Conservation (phyloP, 208 protist genomes). For the Trypanosoma grayi region DNA sequence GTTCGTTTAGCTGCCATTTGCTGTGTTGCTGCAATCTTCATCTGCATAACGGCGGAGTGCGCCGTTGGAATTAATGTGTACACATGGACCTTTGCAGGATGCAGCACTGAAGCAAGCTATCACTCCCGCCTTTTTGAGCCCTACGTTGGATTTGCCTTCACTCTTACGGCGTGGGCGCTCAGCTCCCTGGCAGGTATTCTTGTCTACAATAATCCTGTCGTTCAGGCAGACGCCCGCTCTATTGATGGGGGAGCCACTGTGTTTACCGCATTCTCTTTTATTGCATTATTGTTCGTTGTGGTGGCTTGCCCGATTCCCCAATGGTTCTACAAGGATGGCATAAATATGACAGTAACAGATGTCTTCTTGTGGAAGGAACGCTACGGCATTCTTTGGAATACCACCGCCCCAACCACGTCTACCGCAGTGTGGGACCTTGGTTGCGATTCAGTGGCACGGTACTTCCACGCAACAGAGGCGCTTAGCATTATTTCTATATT, state of each 20-base stretch:
- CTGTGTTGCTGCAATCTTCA: too few relatives aligned
- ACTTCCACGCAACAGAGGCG: conserved; percentile 48
- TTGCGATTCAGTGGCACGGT: conserved; percentile 29
- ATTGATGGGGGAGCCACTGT: conserved; percentile 37
- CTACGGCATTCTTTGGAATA: conserved; percentile 49
- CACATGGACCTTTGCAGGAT: conserved; percentile 56
- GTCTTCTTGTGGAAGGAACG: conserved; percentile 60
- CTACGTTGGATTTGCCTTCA: conserved; percentile 57
- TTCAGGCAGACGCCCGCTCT: conserved; percentile 56
- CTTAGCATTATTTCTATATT: conserved; percentile 57
- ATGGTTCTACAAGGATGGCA: conserved; percentile 75
- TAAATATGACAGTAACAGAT: conserved; percentile 37
- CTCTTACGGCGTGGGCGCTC: conserved; percentile 61
- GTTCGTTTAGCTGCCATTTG: conserved; percentile 29
- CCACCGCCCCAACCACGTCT: conserved; percentile 15
- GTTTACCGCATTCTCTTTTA: conserved; percentile 48
- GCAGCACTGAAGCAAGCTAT: conserved; percentile 47
- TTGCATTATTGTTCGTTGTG: conserved; percentile 51
- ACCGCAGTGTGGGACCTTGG: conserved; percentile 31
- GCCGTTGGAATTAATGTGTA: conserved; percentile 74
- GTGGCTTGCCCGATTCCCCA: conserved; percentile 58
- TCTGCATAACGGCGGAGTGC: conserved; percentile 42
- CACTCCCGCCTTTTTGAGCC: conserved; percentile 70
- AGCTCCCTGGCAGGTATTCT: conserved; percentile 45
- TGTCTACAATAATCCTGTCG: conserved; percentile 35